phyloP scores from a whole-genome alignment of 345 rosid species.

The Gossypium herbaceum region DNA sequence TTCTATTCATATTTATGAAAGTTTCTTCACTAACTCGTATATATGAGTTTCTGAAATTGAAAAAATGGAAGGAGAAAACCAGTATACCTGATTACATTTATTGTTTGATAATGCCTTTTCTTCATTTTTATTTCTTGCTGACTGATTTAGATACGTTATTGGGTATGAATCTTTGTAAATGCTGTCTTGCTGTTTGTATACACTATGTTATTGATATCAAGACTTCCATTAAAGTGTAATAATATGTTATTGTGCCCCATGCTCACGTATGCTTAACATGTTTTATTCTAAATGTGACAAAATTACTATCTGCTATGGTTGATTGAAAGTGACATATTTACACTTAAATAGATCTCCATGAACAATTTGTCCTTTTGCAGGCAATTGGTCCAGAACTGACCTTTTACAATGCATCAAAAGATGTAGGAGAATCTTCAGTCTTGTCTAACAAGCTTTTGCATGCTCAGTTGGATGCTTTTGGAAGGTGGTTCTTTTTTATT shows the following conservation, averaged over 20 bases:
- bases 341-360: background rate
- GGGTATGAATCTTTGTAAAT: background rate
- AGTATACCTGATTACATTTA: background rate
- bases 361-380: conserved; percentile 41
- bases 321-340: background rate
- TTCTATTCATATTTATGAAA: background rate
- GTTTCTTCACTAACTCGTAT: background rate
- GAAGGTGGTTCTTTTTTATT: conserved; percentile 39
- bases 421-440: conserved; percentile 54
- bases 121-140: background rate
- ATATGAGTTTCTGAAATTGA: background rate
- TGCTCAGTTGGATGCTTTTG: conserved; percentile 78
- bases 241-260: background rate
- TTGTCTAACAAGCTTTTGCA: conserved; percentile 88
- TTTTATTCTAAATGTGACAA: background rate
- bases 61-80: background rate
- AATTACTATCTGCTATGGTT: background rate
- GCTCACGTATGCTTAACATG: background rate
- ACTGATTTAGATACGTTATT: background rate
- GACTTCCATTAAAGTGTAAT: background rate
- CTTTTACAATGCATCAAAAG: conserved; percentile 74
- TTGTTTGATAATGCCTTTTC: background rate
- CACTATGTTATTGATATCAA: background rate
- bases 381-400: conserved; percentile 95
- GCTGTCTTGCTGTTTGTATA: background rate